Evolutionary conservation across 73 alveolate genomes (phyloP).

Genomic region (Paramecium sonneborni): DNA sequence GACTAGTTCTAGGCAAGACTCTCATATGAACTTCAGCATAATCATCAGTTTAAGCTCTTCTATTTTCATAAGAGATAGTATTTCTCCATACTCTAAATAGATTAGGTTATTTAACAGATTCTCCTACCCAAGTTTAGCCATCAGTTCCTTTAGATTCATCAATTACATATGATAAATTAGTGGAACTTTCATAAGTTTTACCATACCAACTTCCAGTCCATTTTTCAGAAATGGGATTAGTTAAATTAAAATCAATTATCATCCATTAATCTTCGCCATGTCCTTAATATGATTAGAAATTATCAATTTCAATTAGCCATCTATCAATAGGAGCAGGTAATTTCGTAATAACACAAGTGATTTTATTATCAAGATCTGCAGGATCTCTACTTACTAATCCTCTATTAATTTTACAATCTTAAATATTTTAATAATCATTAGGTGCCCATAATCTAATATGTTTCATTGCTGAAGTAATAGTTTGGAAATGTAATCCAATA

Average conservation of each 20-base stretch:
- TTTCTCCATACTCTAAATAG: conserved; percentile 65
- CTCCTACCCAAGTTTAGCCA: conserved; percentile 67
- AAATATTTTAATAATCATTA: conserved; percentile 35
- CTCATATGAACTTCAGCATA: conserved; percentile 68
- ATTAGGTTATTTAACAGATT: conserved; percentile 32
- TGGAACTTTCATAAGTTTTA: conserved; percentile 43
- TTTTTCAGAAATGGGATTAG: conserved; percentile 16
- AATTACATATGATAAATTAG: background rate
- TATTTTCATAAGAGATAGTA: conserved; percentile 35
- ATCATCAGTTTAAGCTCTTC: conserved; percentile 59
- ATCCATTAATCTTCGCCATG: conserved; percentile 32
- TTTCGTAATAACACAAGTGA: conserved; percentile 5
- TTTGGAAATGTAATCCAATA: conserved; percentile 28
- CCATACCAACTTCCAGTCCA: conserved; percentile 60
- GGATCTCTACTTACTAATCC: conserved; percentile 52
- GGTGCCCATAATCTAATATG: conserved; percentile 61
- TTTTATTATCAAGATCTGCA: conserved; percentile 15
- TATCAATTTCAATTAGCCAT: conserved; percentile 62
- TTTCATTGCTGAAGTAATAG: conserved; percentile 43
- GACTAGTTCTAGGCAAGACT: conserved; percentile 48
- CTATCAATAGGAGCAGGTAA: background rate
- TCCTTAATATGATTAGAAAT: conserved; percentile 15
- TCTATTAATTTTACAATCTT: conserved; percentile 54
- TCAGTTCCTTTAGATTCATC: background rate
- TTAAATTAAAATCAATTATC: conserved; percentile 40